phyloP scores from a whole-genome alignment of 2,329 filamentous ascomycete species.

The Stagonosporopsis cucurbitacearum region DNA sequence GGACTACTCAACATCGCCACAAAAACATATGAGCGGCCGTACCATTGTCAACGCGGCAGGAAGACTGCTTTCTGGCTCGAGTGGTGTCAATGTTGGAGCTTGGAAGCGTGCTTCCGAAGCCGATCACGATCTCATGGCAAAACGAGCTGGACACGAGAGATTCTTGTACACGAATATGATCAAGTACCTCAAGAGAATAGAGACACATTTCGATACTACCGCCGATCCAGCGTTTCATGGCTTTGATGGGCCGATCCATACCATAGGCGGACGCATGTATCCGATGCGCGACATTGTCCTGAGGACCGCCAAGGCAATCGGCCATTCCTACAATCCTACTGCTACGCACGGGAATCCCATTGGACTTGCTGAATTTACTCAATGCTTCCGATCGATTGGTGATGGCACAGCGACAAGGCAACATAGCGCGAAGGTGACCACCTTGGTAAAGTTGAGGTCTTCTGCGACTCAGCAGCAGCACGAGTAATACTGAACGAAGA shows the following conservation, averaged over 20 bases:
- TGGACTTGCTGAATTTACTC: background rate
- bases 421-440: background rate
- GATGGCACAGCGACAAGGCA: background rate
- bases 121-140: background rate
- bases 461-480: background rate
- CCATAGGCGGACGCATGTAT: background rate
- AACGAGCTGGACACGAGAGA: background rate
- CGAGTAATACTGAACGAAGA: background rate
- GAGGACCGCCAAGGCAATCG: background rate
- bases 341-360: background rate
- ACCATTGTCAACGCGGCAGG: background rate
- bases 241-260: background rate
- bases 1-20: background rate
- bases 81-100: background rate
- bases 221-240: background rate
- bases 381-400: background rate
- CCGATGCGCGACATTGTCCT: background rate
- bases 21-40: background rate
- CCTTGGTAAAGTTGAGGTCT: background rate
- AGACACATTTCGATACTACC: background rate
- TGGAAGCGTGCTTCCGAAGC: background rate
- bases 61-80: background rate
- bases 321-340: background rate
- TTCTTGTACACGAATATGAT: background rate
- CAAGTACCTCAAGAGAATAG: background rate